Evolutionary conservation across 2,329 filamentous ascomycete genomes (phyloP), one percentile per base, ranked within the genome.

Genomic region (Byssoonygena ceratinophila): DNA sequence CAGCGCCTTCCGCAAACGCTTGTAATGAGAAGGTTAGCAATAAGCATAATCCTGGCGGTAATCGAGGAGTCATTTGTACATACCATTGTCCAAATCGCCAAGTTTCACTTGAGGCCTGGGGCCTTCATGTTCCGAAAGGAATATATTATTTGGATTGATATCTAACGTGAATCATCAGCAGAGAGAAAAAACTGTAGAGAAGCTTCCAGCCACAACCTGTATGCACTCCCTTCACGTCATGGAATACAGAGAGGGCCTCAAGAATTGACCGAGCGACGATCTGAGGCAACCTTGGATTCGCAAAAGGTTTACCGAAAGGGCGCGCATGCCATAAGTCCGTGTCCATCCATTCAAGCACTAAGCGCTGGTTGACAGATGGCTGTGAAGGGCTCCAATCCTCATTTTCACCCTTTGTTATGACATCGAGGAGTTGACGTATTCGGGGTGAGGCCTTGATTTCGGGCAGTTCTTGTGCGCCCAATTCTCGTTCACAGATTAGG

Each of bases 141-240:
- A 56, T 50, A 56, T 48, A 40, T 56, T 56, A 22, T 54, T 56
- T 11, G 54, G 54, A 22, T 56, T 56, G 23, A 56, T 43, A 44
- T 56, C 46, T 56, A 12, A 39, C 20, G 16, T 4, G 12, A 27
- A 34, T 8, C 22, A 46, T 43, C 25, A 47, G 41, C 16, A 29
- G n/a, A 44, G 29, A 32, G 46, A 31, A 46, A 34, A 34, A 14
- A 12, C 11, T 31, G 11, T 29, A 43, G 12, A 1, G 18, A 40
- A 20, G 25, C 29, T 20, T 34, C 23, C 9, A 46, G 3, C 6
- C n/a, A 47, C 25, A 25, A 56, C 54, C 54, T 20, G 54, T 54
- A 48, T 56, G 54, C 5, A 56, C 54, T 2, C 46, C 25, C 23
- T 37, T 51, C 32, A 36, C 31, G 9, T 45, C 41, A 2, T 56